Evolutionary conservation across 345 rosid species (phyloP).

Genomic region (Ceriops zippeliana): DNA sequence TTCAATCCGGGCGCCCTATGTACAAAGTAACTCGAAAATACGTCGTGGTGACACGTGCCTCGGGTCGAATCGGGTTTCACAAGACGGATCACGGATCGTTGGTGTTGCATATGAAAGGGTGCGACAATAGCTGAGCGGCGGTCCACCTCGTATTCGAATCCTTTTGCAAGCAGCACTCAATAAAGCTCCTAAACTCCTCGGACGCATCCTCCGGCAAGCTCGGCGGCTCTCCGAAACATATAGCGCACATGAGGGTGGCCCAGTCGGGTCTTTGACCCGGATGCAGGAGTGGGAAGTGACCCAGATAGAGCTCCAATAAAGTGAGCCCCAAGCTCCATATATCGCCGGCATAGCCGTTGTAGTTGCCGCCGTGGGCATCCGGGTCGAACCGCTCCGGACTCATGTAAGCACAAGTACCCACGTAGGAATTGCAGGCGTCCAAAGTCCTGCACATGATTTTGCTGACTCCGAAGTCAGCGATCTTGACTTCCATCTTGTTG

Average conservation of each 20-base stretch:
- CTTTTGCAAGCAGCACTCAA: slow-evolving; percentile 75
- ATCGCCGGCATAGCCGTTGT: slow-evolving; percentile 75
- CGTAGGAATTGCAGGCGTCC: slow-evolving; percentile 78
- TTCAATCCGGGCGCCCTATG: no score
- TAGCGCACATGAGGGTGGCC: slow-evolving; percentile 89
- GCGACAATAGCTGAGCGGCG: slow-evolving; percentile 57
- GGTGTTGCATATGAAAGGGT: slow-evolving; percentile 47
- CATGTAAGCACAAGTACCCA: slow-evolving; percentile 94
- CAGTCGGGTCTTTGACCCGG: slow-evolving; percentile 82
- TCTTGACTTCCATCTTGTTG: slow-evolving; percentile 57
- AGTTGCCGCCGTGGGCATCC: slow-evolving; percentile 50
- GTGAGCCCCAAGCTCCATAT: slow-evolving; percentile 90
- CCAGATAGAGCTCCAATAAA: slow-evolving; percentile 67
- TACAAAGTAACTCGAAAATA: no score
- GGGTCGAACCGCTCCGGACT: slow-evolving; percentile 90
- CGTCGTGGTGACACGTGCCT: no score
- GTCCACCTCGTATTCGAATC: slow-evolving; percentile 71
- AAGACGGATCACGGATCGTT: neutral
- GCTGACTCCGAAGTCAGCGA: slow-evolving; percentile 86
- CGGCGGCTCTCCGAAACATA: slow-evolving; percentile 86
- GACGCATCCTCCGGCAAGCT: slow-evolving; percentile 52
- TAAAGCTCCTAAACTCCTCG: slow-evolving; percentile 60
- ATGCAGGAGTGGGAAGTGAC: slow-evolving; percentile 62
- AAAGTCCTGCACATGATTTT: slow-evolving; percentile 63
- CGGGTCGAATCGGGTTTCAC: neutral